Conservation (phyloP, 2,329 filamentous ascomycete genomes). For the Cladosporium sp. region DNA sequence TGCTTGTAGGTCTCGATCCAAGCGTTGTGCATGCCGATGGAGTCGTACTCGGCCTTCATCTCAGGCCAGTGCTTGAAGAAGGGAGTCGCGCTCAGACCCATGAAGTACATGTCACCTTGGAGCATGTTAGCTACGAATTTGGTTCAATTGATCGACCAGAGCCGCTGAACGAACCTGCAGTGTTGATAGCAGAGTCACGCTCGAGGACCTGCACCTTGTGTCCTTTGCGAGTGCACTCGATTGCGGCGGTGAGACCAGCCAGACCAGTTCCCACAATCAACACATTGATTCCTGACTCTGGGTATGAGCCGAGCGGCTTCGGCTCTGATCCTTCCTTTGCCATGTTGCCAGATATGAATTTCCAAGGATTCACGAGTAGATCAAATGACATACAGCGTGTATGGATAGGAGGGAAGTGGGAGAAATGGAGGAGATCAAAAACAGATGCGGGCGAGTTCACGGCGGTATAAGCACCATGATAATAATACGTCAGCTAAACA, state of each 20-base stretch:
- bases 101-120: slow-evolving; percentile 61
- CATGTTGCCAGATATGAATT: slow-evolving; percentile 32
- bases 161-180: slow-evolving; percentile 45
- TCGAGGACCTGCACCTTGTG: slow-evolving; percentile 35
- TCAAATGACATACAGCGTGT: slow-evolving; percentile 11
- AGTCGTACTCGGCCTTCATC: slow-evolving; percentile 52
- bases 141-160: background rate
- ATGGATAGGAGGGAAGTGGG: background rate
- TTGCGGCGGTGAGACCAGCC: slow-evolving; percentile 34
- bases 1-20: slow-evolving; percentile 60
- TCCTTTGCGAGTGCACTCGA: slow-evolving; percentile 36
- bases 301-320: slow-evolving; percentile 55
- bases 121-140: background rate
- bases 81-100: slow-evolving; percentile 56
- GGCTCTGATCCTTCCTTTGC: slow-evolving; percentile 35
- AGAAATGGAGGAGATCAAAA: background rate
- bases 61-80: slow-evolving; percentile 59
- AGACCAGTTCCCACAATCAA: slow-evolving; percentile 35
- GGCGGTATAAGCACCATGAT: slow-evolving; percentile 6
- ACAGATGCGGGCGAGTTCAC: background rate
- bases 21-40: slow-evolving; percentile 54
- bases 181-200: slow-evolving; percentile 51
- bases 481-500: slow-evolving; percentile 15
- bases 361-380: slow-evolving; percentile 11
- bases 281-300: slow-evolving; percentile 37